These are phyloP conservation scores for Hippophae gyantsensis DNA, from an alignment of 306 rosid species.

Conservation along the genomic window DNA sequence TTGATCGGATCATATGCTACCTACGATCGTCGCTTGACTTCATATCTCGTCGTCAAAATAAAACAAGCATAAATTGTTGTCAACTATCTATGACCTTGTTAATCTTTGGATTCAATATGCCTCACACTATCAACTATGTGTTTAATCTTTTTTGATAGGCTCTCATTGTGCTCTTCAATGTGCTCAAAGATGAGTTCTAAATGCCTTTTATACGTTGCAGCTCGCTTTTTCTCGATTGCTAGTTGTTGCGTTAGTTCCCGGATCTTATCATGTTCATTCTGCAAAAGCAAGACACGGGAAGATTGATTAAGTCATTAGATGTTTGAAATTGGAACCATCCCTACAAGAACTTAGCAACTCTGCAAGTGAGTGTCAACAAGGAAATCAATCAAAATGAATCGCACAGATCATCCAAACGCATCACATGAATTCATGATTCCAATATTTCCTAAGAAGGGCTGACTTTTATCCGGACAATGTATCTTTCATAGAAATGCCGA, in stretches of 20 bases:
- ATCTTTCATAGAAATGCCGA: neutral
- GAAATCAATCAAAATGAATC: too few relatives aligned
- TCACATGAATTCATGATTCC: too few relatives aligned
- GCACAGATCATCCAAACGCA: too few relatives aligned
- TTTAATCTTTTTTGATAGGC: slow-evolving; percentile 76
- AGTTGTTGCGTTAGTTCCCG: slow-evolving; percentile 84
- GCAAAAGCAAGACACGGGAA: slow-evolving; percentile 18
- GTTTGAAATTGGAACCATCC: too few relatives aligned
- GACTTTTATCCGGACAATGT: too few relatives aligned
- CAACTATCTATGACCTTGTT: slow-evolving; percentile 42
- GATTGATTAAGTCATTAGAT: neutral
- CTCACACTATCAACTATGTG: slow-evolving; percentile 79
- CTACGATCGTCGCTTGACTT: slow-evolving; percentile 15
- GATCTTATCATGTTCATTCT: slow-evolving; percentile 84
- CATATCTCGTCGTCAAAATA: slow-evolving; percentile 14
- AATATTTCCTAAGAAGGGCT: too few relatives aligned
- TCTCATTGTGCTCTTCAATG: slow-evolving; percentile 78
- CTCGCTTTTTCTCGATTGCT: slow-evolving; percentile 75
- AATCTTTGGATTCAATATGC: slow-evolving; percentile 63
- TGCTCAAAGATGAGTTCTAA: slow-evolving; percentile 83
- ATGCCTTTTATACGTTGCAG: slow-evolving; percentile 83
- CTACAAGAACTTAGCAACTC: too few relatives aligned
- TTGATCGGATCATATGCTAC: slow-evolving; percentile 15
- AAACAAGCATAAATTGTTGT: slow-evolving; percentile 8
- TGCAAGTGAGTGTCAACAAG: too few relatives aligned